phyloP scores from a whole-genome alignment of 2,329 filamentous ascomycete genomes.

The Alternaria triticina region DNA sequence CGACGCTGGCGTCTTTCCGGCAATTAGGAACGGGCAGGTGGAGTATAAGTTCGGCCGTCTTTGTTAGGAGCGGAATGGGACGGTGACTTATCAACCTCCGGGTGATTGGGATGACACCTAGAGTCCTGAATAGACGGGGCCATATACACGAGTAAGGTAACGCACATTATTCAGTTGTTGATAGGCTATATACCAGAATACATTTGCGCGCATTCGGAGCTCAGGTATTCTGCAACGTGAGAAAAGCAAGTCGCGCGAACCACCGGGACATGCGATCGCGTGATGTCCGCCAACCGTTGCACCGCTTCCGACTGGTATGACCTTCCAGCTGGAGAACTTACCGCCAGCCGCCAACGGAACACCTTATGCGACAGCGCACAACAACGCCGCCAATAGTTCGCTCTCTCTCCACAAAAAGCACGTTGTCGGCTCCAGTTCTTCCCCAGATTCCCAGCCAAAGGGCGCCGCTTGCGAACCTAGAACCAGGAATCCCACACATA shows the following conservation, averaged over 20 bases:
- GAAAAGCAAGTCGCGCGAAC: background rate
- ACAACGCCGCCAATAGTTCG: background rate
- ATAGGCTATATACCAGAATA: background rate
- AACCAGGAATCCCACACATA: background rate
- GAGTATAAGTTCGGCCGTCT: conserved; percentile 28
- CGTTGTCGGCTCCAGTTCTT: conserved; percentile 6
- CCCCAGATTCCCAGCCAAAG: conserved; percentile 1
- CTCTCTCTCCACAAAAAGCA: background rate
- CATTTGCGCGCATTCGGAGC: background rate
- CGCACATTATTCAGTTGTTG: conserved; percentile 3
- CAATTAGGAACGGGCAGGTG: conserved; percentile 24
- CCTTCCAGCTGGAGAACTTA: background rate
- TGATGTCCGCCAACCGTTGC: background rate
- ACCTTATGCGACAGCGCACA: background rate
- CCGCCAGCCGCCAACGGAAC: background rate
- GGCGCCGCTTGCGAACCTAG: background rate
- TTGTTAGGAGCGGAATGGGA: conserved; percentile 20
- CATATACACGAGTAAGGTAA: background rate
- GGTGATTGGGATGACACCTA: background rate
- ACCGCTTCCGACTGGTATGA: conserved; percentile 1
- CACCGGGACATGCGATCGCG: background rate
- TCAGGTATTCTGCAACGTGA: background rate
- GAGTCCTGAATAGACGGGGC: background rate
- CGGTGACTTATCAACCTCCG: background rate
- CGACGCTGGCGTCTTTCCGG: conserved; percentile 59